phyloP scores from a whole-genome alignment of 202 grass and related monocot species.

The Carex sylvatica region DNA sequence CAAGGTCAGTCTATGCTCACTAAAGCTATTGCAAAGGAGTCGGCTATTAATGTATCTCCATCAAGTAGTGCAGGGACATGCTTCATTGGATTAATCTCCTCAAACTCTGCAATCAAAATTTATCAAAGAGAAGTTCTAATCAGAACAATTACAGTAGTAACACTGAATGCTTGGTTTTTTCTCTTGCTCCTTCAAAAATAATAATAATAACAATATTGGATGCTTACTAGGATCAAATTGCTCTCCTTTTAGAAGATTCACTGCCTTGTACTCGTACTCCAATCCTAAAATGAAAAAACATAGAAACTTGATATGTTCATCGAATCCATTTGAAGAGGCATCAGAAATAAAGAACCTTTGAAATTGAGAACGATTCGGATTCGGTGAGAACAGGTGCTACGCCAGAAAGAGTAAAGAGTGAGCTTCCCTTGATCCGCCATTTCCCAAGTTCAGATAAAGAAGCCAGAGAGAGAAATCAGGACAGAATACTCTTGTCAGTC shows the following conservation, averaged over 20 bases:
- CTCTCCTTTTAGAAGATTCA: conserved; percentile 79
- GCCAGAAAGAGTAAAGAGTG: conserved; percentile 60
- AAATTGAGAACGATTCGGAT: conserved; percentile 59
- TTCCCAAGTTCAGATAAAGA: not conserved
- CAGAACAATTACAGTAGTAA: not conserved
- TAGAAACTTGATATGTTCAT: not conserved
- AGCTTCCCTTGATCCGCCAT: conserved; percentile 18
- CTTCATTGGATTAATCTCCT: conserved; percentile 79
- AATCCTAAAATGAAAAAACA: conserved; percentile 40
- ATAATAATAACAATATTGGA: not conserved
- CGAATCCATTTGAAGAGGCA: not conserved
- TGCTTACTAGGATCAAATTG: conserved; percentile 64
- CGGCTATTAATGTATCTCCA: conserved; percentile 40
- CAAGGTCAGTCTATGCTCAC: conserved; percentile 26
- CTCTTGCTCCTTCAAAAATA: not conserved
- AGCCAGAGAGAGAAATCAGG: not conserved
- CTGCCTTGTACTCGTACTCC: conserved; percentile 88
- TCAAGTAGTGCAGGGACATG: conserved; percentile 58
- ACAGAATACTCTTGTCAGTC: not conserved
- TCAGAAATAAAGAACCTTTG: conserved; percentile 41
- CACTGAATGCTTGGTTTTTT: not conserved
- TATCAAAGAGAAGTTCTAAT: not conserved
- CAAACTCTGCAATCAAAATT: conserved; percentile 49
- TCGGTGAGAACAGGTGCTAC: conserved; percentile 63
- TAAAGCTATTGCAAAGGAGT: conserved; percentile 71